Conservation (phyloP, 257 asterid genomes). For the Solanum chaucha region DNA sequence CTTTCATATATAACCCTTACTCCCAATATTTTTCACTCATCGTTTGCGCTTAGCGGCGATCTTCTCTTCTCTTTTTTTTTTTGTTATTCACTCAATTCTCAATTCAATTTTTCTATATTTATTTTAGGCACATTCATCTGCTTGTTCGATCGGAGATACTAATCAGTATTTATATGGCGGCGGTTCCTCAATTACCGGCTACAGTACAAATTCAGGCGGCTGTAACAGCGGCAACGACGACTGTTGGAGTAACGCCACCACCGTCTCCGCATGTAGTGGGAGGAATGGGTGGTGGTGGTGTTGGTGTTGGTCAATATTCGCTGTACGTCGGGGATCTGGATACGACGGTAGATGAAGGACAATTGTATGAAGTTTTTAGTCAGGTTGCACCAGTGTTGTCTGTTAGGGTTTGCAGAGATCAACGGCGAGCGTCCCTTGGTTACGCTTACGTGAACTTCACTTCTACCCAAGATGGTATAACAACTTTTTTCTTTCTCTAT, state of each 20-base stretch:
- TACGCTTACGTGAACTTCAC: conserved; percentile 70
- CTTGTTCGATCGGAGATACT: not conserved
- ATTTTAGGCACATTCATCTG: not conserved
- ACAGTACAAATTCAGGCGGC: conserved; percentile 15
- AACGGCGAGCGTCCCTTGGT: conserved; percentile 45
- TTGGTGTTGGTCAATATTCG: conserved; percentile 20
- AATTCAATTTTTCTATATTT: not conserved
- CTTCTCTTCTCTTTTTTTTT: not conserved
- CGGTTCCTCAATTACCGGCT: conserved; percentile 17
- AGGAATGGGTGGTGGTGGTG: not conserved
- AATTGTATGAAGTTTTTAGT: conserved; percentile 51
- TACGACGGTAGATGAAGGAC: conserved; percentile 44
- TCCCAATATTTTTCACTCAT: not conserved
- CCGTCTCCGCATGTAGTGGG: not conserved
- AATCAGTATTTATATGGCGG: not conserved
- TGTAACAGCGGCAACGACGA: not conserved
- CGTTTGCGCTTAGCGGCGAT: not conserved
- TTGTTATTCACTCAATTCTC: not conserved
- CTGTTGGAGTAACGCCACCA: conserved; percentile 17
- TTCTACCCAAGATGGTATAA: conserved; percentile 48
- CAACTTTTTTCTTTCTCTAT: not conserved
- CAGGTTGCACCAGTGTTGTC: conserved; percentile 65
- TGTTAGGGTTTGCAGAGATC: conserved; percentile 71
- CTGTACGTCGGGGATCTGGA: conserved; percentile 84
- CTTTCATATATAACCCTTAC: not conserved